Evolutionary conservation across 2,329 filamentous ascomycete species (phyloP).

Genomic region (Mycosphaerelloides madeirae): DNA sequence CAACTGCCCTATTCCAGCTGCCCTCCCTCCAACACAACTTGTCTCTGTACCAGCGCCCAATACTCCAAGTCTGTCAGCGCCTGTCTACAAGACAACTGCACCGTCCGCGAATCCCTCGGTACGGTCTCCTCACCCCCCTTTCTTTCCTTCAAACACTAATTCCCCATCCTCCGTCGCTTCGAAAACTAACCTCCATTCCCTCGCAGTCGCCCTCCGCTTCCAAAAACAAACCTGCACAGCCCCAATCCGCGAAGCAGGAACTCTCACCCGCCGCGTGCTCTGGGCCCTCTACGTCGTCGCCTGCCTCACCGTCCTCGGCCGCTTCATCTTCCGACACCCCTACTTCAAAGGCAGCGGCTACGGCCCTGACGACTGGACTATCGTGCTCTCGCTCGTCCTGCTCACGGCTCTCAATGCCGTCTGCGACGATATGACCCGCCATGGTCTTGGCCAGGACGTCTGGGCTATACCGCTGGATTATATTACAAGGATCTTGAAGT

Average conservation of each 20-base stretch:
- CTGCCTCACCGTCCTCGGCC: slow-evolving; percentile 6
- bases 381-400: slow-evolving; percentile 9
- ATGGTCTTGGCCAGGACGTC: slow-evolving; percentile 18
- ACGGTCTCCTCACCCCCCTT: not conserved
- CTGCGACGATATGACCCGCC: slow-evolving; percentile 9
- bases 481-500: slow-evolving; percentile 12
- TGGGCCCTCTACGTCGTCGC: slow-evolving; percentile 17
- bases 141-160: not conserved
- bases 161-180: not conserved
- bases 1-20: slow-evolving; percentile 6
- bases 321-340: slow-evolving; percentile 13
- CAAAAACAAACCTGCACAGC: slow-evolving; percentile 2
- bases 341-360: slow-evolving; percentile 13
- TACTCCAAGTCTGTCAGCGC: slow-evolving; percentile 3
- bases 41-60: slow-evolving; percentile 11
- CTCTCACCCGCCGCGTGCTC: slow-evolving; percentile 4
- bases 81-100: slow-evolving; percentile 13
- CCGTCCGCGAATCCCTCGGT: slow-evolving; percentile 7
- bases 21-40: slow-evolving; percentile 6
- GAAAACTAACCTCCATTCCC: not conserved
- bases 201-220: slow-evolving; percentile 3
- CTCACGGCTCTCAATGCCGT: slow-evolving; percentile 10
- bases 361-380: slow-evolving; percentile 11
- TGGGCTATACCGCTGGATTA: slow-evolving; percentile 12
- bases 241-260: slow-evolving; percentile 9